Conservation (phyloP, 1,284 basidiomycete genomes). For the Ustilago trichophora region DNA sequence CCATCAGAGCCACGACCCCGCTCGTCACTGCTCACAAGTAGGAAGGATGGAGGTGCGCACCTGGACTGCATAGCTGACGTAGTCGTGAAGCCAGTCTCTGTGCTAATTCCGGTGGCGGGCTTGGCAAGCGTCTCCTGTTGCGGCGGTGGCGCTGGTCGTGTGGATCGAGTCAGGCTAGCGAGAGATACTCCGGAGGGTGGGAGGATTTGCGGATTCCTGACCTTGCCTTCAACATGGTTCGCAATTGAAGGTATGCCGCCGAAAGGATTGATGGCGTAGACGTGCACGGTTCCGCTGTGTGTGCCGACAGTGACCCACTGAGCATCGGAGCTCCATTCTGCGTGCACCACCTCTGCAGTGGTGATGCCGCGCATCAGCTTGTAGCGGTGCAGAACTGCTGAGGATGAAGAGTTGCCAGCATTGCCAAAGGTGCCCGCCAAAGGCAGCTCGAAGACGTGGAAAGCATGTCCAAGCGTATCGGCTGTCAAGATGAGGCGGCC, state of each 20-base stretch:
- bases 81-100: not conserved
- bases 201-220: conserved; percentile 18
- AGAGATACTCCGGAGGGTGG: conserved; percentile 31
- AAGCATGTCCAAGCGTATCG: conserved; percentile 35
- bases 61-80: not conserved
- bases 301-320: conserved; percentile 45
- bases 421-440: conserved; percentile 19
- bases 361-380: conserved; percentile 47
- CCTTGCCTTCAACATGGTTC: conserved; percentile 34
- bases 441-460: conserved; percentile 41
- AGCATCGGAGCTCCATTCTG: conserved; percentile 33
- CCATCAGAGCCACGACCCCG: not conserved
- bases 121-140: conserved; percentile 5
- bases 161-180: conserved; percentile 26
- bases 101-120: not conserved
- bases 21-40: not conserved
- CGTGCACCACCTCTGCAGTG: conserved; percentile 32
- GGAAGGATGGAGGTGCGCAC: conserved; percentile 13
- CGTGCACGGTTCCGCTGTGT: conserved; percentile 40
- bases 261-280: conserved; percentile 43
- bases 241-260: conserved; percentile 28
- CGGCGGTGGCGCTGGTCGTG: conserved; percentile 4
- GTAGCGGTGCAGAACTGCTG: conserved; percentile 30
- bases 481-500: conserved; percentile 35
- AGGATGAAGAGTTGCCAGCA: not conserved